Percentiles rank a stretch among this genome's conserved stretches.
Evolutionary conservation across 345 rosid species (phyloP).

Genomic region (Ailanthus altissimus): DNA sequence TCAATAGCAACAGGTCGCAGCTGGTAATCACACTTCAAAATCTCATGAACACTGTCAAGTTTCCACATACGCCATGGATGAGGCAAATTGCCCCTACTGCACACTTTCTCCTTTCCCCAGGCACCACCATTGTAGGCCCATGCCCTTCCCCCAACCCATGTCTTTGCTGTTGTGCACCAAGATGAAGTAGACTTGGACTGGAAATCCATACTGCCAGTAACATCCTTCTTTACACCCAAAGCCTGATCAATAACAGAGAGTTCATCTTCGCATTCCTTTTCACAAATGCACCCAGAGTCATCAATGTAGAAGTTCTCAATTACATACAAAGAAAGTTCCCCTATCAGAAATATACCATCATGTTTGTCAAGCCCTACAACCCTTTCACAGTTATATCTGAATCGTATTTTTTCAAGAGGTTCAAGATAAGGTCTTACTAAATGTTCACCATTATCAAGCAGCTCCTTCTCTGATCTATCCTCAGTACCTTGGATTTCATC

Average conservation of each 20-base stretch:
- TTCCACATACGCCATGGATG: conserved; percentile 99
- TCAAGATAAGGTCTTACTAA: conserved; percentile 95
- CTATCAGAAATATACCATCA: conserved; percentile 95
- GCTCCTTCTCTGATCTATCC: conserved; percentile 82
- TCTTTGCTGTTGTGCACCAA: conserved; percentile 59
- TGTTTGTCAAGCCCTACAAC: conserved; percentile 98
- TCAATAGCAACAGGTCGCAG: conserved; percentile 98
- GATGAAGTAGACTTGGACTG: conserved; percentile 90
- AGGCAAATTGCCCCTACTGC: conserved; percentile 74
- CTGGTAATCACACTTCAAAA: conserved; percentile 98
- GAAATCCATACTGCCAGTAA: conserved; percentile 65
- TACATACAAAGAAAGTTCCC: conserved; percentile 84
- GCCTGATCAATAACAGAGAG: conserved; percentile 99
- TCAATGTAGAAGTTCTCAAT: conserved; percentile 94
- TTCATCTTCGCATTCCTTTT: conserved; percentile 93
- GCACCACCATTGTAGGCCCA: conserved; percentile 99
- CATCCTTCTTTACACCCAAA: conserved; percentile 96
- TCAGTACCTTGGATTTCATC: conserved; percentile 62
- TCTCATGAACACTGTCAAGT: conserved; percentile 90
- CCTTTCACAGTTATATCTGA: conserved; percentile 94
- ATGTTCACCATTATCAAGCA: conserved; percentile 94
- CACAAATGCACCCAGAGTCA: conserved; percentile 80
- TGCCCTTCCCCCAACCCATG: conserved; percentile 86
- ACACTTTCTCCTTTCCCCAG: conserved; percentile 96
- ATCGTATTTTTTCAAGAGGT: conserved; percentile 87